Percentiles rank a stretch among this genome's conserved stretches.
Conservation (phyloP, 371 early-diverging fungal genomes). For the Mortierella sp. region DNA sequence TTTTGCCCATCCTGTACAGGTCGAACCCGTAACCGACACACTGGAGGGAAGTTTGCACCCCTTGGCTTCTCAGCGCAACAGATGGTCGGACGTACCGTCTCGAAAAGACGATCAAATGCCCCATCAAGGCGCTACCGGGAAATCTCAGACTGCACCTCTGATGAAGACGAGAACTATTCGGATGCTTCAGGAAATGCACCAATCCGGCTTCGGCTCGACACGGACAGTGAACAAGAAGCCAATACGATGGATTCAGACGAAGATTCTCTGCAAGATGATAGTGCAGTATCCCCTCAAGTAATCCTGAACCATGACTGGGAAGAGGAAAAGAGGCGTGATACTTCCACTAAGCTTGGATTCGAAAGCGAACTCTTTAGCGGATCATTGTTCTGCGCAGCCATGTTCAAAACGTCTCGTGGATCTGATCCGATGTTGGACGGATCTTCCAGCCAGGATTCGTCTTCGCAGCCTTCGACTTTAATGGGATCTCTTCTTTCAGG, state of each 20-base stretch:
- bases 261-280: background rate
- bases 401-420: conserved; percentile 29
- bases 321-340: background rate
- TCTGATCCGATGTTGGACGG: conserved; percentile 44
- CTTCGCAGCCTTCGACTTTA: background rate
- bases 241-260: conserved; percentile 1
- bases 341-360: conserved; percentile 14
- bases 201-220: background rate
- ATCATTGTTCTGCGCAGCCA: conserved; percentile 9
- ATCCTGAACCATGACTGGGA: conserved; percentile 44
- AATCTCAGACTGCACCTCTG: too few species aligned
- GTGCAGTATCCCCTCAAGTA: conserved; percentile 33
- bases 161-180: too few species aligned
- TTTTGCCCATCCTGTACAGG: conserved; percentile 60
- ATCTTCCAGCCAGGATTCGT: conserved; percentile 25
- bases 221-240: background rate
- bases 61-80: too few species aligned
- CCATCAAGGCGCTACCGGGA: too few species aligned
- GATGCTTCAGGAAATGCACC: background rate
- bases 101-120: too few species aligned
- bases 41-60: conserved; percentile 23
- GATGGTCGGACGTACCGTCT: too few species aligned
- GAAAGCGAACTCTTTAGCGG: conserved; percentile 19
- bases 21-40: background rate
- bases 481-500: conserved; percentile 9